Base-by-base conservation (phyloP, 2,329 filamentous ascomycete genomes). In the Penicillium sp. region DNA sequence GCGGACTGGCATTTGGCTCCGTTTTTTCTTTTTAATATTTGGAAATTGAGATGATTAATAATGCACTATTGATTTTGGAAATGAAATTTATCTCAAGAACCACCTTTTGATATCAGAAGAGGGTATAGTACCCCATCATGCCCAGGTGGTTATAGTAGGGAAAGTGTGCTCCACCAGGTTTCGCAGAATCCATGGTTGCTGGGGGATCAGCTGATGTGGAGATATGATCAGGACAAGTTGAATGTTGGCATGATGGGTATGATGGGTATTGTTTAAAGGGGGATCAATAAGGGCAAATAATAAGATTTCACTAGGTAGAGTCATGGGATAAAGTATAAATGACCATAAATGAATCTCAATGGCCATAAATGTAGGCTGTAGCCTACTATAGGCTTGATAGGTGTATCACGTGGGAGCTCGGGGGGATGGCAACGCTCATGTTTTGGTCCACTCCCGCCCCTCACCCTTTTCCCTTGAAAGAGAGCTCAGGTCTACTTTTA, bases 381-480 rank as follows among this genome's bases (percentile, higher is more conserved):
- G 45, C 2, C 31, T 25, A 35, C 29, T 12, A 47, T 43, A 52
- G 29, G 31, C 19, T 53, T 33, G 13, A 35, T 51, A 63, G 48
- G 59, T 60, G 59, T 50, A 65, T 66, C 64, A 66, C 64, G 64
- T 66, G 64, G 61, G 53, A 46, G 61, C 60, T 64, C 51, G 60
- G 54, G 48, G 45, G 35, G 37, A 50, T 41, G 38, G 53, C 53
- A 27, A 29, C 38, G 12, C 29, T 54, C 35, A 61, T 66, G 64
- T 64, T 67, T 66, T 66, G 64, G 58, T 63, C 62, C 63, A 62
- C 62, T 56, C 49, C 59, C 61, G 58, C 62, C 58, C 64, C 62
- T 58, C 62, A 53, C 55, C 62, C 45, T 57, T 51, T 50, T 50
- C 55, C 61, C 53, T 38, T 42, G 10, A 42, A 10, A 42, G 45